Evolutionary conservation across 352 stramenopile species (phyloP), one percentile per base, ranked within the genome.

Genomic region (Halophytophthora batemanensis): DNA sequence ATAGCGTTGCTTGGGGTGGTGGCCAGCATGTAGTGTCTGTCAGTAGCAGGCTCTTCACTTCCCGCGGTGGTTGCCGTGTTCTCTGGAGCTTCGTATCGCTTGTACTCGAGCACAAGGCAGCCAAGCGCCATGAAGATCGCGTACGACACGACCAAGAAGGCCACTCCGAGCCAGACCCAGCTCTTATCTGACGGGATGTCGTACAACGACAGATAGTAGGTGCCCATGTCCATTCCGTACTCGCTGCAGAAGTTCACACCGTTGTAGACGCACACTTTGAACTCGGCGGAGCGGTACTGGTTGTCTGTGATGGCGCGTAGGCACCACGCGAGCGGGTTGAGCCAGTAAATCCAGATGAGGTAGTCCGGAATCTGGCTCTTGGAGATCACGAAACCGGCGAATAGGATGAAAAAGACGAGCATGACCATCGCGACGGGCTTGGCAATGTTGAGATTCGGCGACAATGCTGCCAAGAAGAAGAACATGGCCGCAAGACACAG

Each of bases 321-420:
- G 13, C 43, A 54, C 74, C 74, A 85, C 0, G 56, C 33, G 18
- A 85, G 58, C 6, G 75, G 75, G 42, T 78, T 66, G 0, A 82
- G 42, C 53, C 59, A 80, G 52, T 77, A 82, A 23, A 83, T 21
- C 74, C 74, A 84, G 29, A 70, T 64, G 33, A 67, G 66, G 31
- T 64, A 70, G 39, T 68, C 50, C 14, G 71, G 74, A 2, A 85
- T 76, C 14, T 61, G 17, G n/a, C 46, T 44, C 31, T 70, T 69
- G 2, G 64, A 18, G 35, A 79, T 29, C 11, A 76, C 49, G 31
- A 81, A 82, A 29, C 74, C 74, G 2, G 57, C 60, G 40, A 83
- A 86, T 1, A 85, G 29, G 1, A 84, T 40, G 53, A 67, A 80
- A 29, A 82, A 42, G 13, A 61, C 17, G 12, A 83, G 34, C 7